Conservation (phyloP, 352 stramenopile genomes). For the Phytophthora tubulina region DNA sequence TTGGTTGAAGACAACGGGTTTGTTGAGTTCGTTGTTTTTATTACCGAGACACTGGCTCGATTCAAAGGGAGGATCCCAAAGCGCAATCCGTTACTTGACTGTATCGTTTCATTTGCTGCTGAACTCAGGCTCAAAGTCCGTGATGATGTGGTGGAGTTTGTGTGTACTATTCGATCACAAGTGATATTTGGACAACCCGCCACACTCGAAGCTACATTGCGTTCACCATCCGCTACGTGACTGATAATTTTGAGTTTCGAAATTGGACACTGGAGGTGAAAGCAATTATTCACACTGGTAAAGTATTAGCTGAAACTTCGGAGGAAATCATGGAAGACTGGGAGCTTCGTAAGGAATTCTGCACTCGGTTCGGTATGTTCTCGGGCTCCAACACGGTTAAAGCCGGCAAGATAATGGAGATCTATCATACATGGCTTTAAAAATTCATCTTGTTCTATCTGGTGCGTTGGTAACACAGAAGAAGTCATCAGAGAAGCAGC, state of each 20-base stretch:
- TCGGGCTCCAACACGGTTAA: slow-evolving; percentile 10
- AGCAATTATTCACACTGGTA: slow-evolving; percentile 2
- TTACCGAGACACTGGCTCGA: background rate
- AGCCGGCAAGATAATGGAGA: background rate
- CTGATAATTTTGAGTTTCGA: background rate
- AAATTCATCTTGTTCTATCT: slow-evolving; percentile 5
- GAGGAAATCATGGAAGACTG: slow-evolving; percentile 10
- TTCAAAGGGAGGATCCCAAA: slow-evolving; percentile 12
- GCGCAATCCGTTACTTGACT: background rate
- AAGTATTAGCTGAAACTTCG: background rate
- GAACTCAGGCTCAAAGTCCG: slow-evolving; percentile 4
- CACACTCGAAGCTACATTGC: slow-evolving; percentile 23
- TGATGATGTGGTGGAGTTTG: background rate
- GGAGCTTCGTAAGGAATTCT: no score
- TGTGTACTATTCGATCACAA: slow-evolving; percentile 16
- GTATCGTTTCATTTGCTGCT: slow-evolving; percentile 13
- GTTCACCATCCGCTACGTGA: slow-evolving; percentile 23
- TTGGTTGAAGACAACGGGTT: slow-evolving; percentile 24
- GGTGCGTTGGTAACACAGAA: background rate
- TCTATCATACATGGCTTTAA: background rate
- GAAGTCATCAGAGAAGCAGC: background rate
- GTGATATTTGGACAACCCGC: slow-evolving; percentile 21
- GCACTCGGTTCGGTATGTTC: background rate
- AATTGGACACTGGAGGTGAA: slow-evolving; percentile 27
- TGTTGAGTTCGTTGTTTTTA: slow-evolving; percentile 18